A percentile compares a stretch with the other conserved stretches of the same genome.
Conservation (phyloP, 164 flowering plant species). For the Akebia trifoliata region DNA sequence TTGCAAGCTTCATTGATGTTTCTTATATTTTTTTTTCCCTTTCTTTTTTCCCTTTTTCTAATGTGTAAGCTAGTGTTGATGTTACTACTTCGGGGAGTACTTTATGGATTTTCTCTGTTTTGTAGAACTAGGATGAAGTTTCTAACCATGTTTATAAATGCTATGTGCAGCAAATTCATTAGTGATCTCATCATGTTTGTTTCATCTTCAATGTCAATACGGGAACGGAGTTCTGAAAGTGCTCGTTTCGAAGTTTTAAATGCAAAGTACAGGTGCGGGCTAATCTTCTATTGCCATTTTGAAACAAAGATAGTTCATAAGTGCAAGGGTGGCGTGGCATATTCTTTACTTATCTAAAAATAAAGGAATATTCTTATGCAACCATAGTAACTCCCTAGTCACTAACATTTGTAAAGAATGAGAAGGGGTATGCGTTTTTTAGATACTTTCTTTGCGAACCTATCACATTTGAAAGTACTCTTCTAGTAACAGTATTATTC, state of each 20-base stretch:
- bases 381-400: too few relatives aligned
- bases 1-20: too few relatives aligned
- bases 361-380: too few relatives aligned
- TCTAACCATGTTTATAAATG: slow-evolving; percentile 12
- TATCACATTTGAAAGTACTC: too few relatives aligned
- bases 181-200: slow-evolving; percentile 76
- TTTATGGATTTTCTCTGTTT: not conserved
- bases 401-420: too few relatives aligned
- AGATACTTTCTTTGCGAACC: too few relatives aligned
- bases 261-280: slow-evolving; percentile 60
- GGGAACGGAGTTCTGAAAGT: slow-evolving; percentile 77
- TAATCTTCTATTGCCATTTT: not conserved
- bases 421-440: too few relatives aligned
- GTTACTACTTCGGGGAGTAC: not conserved
- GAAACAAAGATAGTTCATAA: not conserved
- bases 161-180: slow-evolving; percentile 70
- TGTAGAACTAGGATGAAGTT: not conserved
- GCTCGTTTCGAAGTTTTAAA: slow-evolving; percentile 83
- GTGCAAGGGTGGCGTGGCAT: not conserved
- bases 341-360: not conserved
- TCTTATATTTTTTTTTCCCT: not conserved
- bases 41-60: not conserved
- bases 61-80: too few relatives aligned
- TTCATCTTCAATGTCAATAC: slow-evolving; percentile 71
- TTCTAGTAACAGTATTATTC: too few relatives aligned